Conservation (phyloP, 2,329 filamentous ascomycete species). For the Fusarium falciforme region DNA sequence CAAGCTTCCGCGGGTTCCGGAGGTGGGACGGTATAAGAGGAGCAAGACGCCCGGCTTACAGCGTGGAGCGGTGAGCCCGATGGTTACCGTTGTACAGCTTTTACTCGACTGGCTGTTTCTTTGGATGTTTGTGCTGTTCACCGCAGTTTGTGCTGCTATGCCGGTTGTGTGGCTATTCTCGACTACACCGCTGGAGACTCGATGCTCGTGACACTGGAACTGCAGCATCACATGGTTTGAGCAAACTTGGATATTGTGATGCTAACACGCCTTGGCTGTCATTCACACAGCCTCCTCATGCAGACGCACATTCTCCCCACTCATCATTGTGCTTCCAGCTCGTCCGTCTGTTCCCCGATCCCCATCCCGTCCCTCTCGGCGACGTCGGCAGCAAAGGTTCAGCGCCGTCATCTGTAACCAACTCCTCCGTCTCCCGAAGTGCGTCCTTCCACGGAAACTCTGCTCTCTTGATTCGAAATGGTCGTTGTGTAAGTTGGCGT, state of each 20-base stretch:
- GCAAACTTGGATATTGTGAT: neutral
- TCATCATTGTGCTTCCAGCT: neutral
- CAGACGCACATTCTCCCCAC: neutral
- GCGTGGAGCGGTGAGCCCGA: neutral
- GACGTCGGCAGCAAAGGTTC: neutral
- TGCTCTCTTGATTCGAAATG: neutral
- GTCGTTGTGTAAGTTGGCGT: neutral
- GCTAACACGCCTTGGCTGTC: neutral
- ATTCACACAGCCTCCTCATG: neutral
- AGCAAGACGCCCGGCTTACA: neutral
- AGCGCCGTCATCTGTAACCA: neutral
- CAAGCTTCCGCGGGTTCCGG: constrained; percentile 38
- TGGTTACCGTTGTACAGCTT: neutral
- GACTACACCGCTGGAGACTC: neutral
- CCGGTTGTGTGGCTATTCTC: neutral
- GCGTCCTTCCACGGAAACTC: constrained; percentile 5
- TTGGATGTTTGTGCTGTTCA: neutral
- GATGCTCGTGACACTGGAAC: neutral
- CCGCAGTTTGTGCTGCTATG: neutral
- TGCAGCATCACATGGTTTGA: neutral
- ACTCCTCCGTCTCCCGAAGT: neutral
- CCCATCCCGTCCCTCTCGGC: neutral
- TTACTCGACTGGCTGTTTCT: neutral
- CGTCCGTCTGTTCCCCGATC: neutral
- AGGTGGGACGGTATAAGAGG: constrained; percentile 1